phyloP scores from a whole-genome alignment of 257 asterid genomes.

The Plantago elongata region DNA sequence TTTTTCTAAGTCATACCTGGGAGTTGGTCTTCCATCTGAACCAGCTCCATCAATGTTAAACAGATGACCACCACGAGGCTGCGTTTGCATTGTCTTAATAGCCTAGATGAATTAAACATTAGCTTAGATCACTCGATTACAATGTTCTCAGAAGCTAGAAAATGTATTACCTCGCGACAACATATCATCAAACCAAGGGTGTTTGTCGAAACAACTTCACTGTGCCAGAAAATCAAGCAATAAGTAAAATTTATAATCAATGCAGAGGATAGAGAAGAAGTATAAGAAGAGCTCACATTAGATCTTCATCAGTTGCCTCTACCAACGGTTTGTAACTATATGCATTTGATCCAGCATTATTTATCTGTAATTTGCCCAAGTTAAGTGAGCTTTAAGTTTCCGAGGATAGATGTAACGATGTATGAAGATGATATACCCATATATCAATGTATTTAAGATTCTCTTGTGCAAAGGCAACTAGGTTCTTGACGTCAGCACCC shows the following conservation, averaged over 20 bases:
- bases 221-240: conserved; percentile 31
- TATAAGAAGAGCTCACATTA: conserved; percentile 47
- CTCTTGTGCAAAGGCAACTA: conserved; percentile 73
- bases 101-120: conserved; percentile 49
- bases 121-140: conserved; percentile 23
- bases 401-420: neutral
- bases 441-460: conserved; percentile 69
- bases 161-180: conserved; percentile 81
- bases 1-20: conserved; percentile 42
- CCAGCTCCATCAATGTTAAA: conserved; percentile 97
- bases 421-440: conserved; percentile 57
- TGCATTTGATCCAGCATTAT: conserved; percentile 98
- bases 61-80: conserved; percentile 89
- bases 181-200: conserved; percentile 95
- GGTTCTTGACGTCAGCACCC: conserved; percentile 61
- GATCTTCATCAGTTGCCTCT: conserved; percentile 94
- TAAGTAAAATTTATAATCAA: conserved; percentile 5
- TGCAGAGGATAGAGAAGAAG: conserved; percentile 1
- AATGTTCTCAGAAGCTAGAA: conserved; percentile 14
- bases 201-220: conserved; percentile 92
- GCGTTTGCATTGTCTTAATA: conserved; percentile 79
- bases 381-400: conserved; percentile 5
- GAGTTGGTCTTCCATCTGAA: conserved; percentile 99
- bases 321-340: conserved; percentile 79
- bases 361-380: conserved; percentile 48